A percentile compares a stretch with the other conserved stretches of the same genome.
These are phyloP conservation scores for Durotheca rogersii DNA, from an alignment of 495 filamentous ascomycete genomes.

Conservation along the genomic window DNA sequence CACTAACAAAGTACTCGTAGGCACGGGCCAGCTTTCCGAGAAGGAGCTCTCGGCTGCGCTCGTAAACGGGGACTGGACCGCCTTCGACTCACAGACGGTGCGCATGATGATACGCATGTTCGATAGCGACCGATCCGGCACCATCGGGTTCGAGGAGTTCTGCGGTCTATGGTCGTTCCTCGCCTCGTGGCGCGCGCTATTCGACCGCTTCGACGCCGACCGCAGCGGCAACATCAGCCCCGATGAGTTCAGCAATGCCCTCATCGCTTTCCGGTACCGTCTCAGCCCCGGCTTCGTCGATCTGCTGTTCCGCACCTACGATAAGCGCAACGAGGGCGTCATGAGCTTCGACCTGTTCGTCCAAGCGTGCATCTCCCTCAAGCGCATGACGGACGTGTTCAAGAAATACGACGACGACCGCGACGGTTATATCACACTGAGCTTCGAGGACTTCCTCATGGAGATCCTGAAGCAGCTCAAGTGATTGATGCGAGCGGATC, in stretches of 20 bases:
- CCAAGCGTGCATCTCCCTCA: constrained; percentile 92
- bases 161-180: constrained; percentile 94
- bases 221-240: constrained; percentile 80
- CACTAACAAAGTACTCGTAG: constrained; percentile 38
- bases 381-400: constrained; percentile 98
- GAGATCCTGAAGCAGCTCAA: constrained; percentile 56
- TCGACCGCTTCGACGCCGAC: constrained; percentile 94
- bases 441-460: constrained; percentile 78
- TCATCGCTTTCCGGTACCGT: constrained; percentile 92
- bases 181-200: constrained; percentile 87
- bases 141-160: constrained; percentile 93
- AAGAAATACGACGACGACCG: constrained; percentile 98
- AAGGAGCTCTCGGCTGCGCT: constrained; percentile 85
- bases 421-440: constrained; percentile 84
- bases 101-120: constrained; percentile 99
- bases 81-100: constrained; percentile 94
- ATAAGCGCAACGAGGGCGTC: constrained; percentile 60
- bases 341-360: constrained; percentile 98
- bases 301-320: constrained; percentile 69
- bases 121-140: constrained; percentile 82
- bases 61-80: constrained; percentile 92
- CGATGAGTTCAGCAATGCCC: constrained; percentile 84
- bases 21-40: constrained; percentile 81
- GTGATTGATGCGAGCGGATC: constrained; percentile 21
- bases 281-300: constrained; percentile 79